Evolutionary conservation across 73 alveolate genomes (phyloP).

Genomic region (Tetrahymena malaccensis): DNA sequence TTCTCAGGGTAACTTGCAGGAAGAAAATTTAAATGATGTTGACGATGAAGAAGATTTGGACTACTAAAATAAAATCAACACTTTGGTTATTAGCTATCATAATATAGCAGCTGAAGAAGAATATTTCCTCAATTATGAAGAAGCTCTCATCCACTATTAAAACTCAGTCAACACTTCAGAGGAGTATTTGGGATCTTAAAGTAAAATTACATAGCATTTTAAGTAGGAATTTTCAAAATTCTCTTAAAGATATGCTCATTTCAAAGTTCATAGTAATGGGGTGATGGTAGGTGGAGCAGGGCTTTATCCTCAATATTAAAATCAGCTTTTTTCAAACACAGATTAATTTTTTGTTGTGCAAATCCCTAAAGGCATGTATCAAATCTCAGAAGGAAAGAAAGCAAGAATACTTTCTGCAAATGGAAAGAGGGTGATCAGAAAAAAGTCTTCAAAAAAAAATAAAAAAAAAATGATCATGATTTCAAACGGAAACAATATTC

Average conservation of each 20-base stretch:
- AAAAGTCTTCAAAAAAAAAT: background rate
- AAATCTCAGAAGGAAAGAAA: background rate
- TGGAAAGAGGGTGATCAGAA: background rate
- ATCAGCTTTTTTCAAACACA: background rate
- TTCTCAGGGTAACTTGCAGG: background rate
- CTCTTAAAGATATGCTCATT: background rate
- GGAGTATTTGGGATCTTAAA: background rate
- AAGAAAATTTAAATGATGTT: background rate
- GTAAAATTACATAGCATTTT: background rate
- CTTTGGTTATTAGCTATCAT: background rate
- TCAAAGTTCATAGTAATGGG: background rate
- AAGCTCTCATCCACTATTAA: background rate
- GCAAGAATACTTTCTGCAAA: background rate
- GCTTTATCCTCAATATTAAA: background rate
- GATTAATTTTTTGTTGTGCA: background rate
- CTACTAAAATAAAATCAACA: background rate
- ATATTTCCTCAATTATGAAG: background rate
- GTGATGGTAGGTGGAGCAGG: background rate
- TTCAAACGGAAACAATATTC: background rate
- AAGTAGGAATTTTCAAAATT: background rate
- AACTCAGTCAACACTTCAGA: background rate
- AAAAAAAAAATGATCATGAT: background rate
- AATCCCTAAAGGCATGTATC: background rate
- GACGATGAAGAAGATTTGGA: background rate
- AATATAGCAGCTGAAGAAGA: background rate